Evolutionary conservation across 1,284 basidiomycete species (phyloP).

Genomic region (Inonotus hispidus): DNA sequence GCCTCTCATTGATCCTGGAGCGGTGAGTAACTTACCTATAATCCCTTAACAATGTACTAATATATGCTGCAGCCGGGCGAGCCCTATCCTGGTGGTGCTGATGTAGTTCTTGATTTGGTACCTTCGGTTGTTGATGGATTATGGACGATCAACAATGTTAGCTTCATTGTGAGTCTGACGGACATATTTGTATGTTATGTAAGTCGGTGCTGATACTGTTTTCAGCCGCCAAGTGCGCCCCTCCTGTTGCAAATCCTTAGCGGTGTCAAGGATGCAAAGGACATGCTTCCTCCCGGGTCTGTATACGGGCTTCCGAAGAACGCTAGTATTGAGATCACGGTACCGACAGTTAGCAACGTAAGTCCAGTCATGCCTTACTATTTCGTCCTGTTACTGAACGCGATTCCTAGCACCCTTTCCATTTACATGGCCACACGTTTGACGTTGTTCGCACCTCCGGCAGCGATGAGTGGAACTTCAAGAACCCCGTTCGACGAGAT

Average conservation of each 20-base stretch:
- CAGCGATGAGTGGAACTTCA: slow-evolving; percentile 31
- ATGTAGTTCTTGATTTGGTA: slow-evolving; percentile 25
- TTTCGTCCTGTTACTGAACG: neutral
- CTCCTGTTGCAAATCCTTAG: slow-evolving; percentile 28
- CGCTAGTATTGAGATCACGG: slow-evolving; percentile 23
- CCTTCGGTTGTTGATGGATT: slow-evolving; percentile 12
- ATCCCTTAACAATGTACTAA: neutral
- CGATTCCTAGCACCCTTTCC: slow-evolving; percentile 29
- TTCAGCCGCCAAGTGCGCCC: slow-evolving; percentile 26
- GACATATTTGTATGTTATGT: neutral
- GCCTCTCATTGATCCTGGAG: slow-evolving; percentile 30
- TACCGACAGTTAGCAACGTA: slow-evolving; percentile 21
- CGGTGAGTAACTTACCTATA: slow-evolving; percentile 8
- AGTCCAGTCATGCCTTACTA: slow-evolving; percentile 24
- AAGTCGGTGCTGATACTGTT: slow-evolving; percentile 7
- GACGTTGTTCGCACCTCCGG: slow-evolving; percentile 31
- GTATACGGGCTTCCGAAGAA: slow-evolving; percentile 24
- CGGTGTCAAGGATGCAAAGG: slow-evolving; percentile 22
- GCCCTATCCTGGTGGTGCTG: slow-evolving; percentile 26
- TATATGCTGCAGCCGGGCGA: slow-evolving; percentile 22
- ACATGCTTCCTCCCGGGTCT: slow-evolving; percentile 23
- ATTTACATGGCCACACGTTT: slow-evolving; percentile 34
- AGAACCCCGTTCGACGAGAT: slow-evolving; percentile 36
- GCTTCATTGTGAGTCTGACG: neutral
- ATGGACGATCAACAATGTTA: slow-evolving; percentile 1